Evolutionary conservation across 1,284 basidiomycete species (phyloP).

Genomic region (Trametes polyzona): DNA sequence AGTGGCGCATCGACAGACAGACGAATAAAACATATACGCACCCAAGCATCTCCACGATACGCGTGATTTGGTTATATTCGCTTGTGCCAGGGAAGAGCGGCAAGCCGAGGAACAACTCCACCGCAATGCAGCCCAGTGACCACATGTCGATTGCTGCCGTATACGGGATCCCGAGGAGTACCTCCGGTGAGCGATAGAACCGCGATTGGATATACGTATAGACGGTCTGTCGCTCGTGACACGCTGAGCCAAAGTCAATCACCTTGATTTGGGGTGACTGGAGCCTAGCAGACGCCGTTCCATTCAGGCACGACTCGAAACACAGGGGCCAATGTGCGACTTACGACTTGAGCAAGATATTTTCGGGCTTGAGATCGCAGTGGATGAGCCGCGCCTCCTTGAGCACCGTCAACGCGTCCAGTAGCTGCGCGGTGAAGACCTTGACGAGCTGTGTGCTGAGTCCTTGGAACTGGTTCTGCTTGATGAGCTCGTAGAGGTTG

Average conservation of each 20-base stretch:
- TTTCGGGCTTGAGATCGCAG: conserved; percentile 98
- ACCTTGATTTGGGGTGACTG: conserved; percentile 99
- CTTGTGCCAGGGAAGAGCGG: conserved; percentile 98
- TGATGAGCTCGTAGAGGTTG: conserved; percentile 99
- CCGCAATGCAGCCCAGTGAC: conserved; percentile 95
- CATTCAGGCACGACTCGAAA: conserved; percentile 2
- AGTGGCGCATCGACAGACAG: background rate
- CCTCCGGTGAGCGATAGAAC: conserved; percentile 98
- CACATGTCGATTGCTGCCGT: conserved; percentile 96
- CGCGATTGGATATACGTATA: conserved; percentile 99
- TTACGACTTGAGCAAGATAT: conserved; percentile 92
- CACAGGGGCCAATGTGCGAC: conserved; percentile 38
- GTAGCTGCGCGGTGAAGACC: conserved; percentile 94
- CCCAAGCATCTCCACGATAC: conserved; percentile 99
- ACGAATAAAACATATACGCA: conserved; percentile 45
- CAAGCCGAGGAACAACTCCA: conserved; percentile 95
- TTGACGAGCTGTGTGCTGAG: conserved; percentile 96
- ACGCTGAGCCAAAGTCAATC: conserved; percentile 99
- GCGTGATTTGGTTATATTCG: conserved; percentile 97
- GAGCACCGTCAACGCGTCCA: conserved; percentile 91
- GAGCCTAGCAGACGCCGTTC: conserved; percentile 54
- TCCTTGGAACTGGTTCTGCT: conserved; percentile 99
- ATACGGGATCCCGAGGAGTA: conserved; percentile 94
- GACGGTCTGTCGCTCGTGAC: conserved; percentile 97
- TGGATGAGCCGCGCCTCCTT: conserved; percentile 97